Conservation (phyloP, 2,329 filamentous ascomycete genomes). For the Neonectria hederae region DNA sequence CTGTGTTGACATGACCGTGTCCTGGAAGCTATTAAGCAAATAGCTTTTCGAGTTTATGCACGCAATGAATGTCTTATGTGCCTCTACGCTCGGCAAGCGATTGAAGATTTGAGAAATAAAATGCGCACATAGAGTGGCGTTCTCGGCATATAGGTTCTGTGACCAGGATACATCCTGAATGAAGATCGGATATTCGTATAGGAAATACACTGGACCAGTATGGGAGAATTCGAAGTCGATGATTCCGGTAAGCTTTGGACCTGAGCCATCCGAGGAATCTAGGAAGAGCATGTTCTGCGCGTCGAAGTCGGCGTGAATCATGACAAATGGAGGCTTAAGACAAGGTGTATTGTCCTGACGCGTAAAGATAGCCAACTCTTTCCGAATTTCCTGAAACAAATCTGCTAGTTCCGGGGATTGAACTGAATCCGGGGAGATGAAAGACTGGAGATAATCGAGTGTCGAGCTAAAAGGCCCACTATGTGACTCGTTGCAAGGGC, state of each 20-base stretch:
- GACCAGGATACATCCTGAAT: constrained; percentile 11
- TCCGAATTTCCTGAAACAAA: neutral
- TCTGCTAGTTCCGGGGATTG: neutral
- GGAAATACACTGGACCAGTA: neutral
- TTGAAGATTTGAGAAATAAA: constrained; percentile 5
- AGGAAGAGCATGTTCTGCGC: constrained; percentile 10
- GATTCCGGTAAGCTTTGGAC: neutral
- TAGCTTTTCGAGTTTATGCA: neutral
- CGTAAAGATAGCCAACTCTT: neutral
- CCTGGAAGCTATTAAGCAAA: constrained; percentile 2
- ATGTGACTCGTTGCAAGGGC: neutral
- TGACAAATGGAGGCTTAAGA: neutral
- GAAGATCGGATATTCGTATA: constrained; percentile 14
- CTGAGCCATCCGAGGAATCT: neutral
- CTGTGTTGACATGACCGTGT: neutral
- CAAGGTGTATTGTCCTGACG: neutral
- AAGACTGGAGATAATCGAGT: neutral
- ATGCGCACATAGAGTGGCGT: neutral
- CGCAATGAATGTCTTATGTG: neutral
- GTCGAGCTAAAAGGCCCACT: constrained; percentile 1
- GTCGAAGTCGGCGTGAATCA: constrained; percentile 16
- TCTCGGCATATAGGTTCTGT: neutral
- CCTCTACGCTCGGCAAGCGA: neutral
- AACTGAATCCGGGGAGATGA: neutral
- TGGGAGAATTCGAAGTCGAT: constrained; percentile 11